These are phyloP conservation scores for Erodium texanum DNA, from an alignment of 441 rosid genomes.

Conservation along the genomic window DNA sequence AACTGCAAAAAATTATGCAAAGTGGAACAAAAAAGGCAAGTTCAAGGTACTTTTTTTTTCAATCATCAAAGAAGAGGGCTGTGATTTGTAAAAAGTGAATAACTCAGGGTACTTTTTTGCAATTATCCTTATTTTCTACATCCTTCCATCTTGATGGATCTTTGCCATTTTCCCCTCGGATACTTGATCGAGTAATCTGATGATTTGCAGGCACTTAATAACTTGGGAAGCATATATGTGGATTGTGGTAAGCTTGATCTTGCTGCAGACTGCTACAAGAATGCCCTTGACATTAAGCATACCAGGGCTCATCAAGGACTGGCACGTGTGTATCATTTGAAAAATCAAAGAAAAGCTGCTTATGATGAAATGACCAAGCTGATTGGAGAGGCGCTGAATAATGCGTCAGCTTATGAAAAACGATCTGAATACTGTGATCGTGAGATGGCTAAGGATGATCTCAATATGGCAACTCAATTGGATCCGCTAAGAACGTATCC, in stretches of 20 bases:
- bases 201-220: slow-evolving; percentile 70
- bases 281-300: slow-evolving; percentile 86
- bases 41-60: too few relatives aligned
- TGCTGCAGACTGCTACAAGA: slow-evolving; percentile 84
- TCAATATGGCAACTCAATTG: slow-evolving; percentile 61
- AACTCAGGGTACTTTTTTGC: too few relatives aligned
- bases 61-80: too few relatives aligned
- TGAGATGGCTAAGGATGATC: slow-evolving; percentile 89
- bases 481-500: slow-evolving; percentile 96
- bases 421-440: slow-evolving; percentile 93
- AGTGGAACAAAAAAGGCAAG: too few relatives aligned
- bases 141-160: background rate
- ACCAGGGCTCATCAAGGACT: slow-evolving; percentile 96
- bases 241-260: slow-evolving; percentile 86
- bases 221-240: slow-evolving; percentile 78
- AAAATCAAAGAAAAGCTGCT: slow-evolving; percentile 74
- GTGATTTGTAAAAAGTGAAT: too few relatives aligned
- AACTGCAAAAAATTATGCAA: too few relatives aligned
- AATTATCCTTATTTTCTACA: slow-evolving; percentile 1
- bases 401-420: slow-evolving; percentile 90
- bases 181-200: background rate
- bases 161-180: background rate
- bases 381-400: slow-evolving; percentile 82
- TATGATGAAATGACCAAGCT: slow-evolving; percentile 95
- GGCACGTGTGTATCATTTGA: slow-evolving; percentile 82